Evolutionary conservation across 345 rosid genomes (phyloP).

Genomic region (Garcia nutans): DNA sequence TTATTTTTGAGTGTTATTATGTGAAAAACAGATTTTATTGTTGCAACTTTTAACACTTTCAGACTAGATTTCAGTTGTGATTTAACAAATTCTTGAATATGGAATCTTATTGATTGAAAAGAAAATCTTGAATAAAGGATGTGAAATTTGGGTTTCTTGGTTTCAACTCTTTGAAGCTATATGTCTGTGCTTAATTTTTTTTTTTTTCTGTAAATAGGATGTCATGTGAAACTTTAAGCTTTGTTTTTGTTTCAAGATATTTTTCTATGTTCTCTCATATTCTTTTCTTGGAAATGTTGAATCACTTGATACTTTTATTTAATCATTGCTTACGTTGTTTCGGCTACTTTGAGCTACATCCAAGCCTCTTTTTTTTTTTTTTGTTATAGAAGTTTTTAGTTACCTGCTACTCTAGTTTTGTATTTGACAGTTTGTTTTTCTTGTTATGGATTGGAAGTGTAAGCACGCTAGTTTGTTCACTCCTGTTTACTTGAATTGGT

Average conservation of each 20-base stretch:
- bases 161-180: conserved; percentile 7
- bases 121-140: neutral
- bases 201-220: neutral
- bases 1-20: neutral
- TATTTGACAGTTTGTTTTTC: neutral
- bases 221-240: conserved; percentile 6
- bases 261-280: neutral
- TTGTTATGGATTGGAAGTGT: neutral
- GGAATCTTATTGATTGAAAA: neutral
- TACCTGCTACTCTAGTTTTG: neutral
- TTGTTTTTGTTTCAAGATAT: neutral
- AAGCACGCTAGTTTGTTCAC: conserved; percentile 13
- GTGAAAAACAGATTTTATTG: no score
- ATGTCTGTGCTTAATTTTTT: neutral
- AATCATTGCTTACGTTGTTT: neutral
- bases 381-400: neutral
- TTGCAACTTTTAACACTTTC: neutral
- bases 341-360: neutral
- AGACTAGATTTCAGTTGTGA: neutral
- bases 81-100: conserved; percentile 7
- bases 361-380: neutral
- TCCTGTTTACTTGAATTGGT: conserved; percentile 16
- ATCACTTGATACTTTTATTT: neutral
- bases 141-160: neutral
- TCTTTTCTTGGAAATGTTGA: conserved; percentile 4